These are phyloP conservation scores for Staphylotrichum tortipilum DNA, from an alignment of 495 filamentous ascomycete species.

Conservation along the genomic window DNA sequence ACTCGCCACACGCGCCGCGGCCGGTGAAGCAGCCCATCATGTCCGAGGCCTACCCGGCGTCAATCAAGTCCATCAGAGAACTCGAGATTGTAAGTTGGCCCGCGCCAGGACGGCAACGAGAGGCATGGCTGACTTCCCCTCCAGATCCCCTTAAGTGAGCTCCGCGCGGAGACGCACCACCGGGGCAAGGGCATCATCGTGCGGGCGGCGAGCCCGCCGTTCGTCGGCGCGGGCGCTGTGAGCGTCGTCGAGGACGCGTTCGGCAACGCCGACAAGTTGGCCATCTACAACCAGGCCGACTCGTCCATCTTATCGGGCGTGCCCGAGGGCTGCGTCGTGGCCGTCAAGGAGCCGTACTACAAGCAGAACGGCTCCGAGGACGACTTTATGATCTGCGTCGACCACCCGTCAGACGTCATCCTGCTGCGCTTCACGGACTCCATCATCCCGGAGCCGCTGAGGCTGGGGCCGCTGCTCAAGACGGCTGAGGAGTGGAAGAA, in stretches of 20 bases:
- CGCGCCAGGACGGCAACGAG: neutral
- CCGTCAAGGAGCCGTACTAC: slow-evolving; percentile 48
- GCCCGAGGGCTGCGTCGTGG: slow-evolving; percentile 28
- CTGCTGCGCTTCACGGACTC: slow-evolving; percentile 19
- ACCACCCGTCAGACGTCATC: slow-evolving; percentile 43
- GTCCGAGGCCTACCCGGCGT: slow-evolving; percentile 25
- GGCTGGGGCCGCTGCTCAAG: slow-evolving; percentile 22
- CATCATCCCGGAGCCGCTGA: slow-evolving; percentile 20
- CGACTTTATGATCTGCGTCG: slow-evolving; percentile 41
- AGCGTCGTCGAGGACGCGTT: slow-evolving; percentile 45
- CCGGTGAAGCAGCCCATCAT: slow-evolving; percentile 29
- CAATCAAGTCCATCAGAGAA: slow-evolving; percentile 25
- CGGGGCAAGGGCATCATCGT: slow-evolving; percentile 37
- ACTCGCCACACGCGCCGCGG: slow-evolving; percentile 18
- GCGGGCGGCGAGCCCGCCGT: slow-evolving; percentile 33
- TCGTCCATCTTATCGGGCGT: slow-evolving; percentile 27
- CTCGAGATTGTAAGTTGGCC: slow-evolving; percentile 20
- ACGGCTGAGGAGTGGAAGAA: slow-evolving; percentile 26
- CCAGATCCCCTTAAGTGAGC: slow-evolving; percentile 24
- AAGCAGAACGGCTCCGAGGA: slow-evolving; percentile 32
- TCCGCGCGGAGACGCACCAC: slow-evolving; percentile 45
- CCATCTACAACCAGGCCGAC: slow-evolving; percentile 38
- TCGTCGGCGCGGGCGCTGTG: slow-evolving; percentile 35
- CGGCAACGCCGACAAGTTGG: slow-evolving; percentile 35
- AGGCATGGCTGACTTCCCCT: neutral